Percentiles rank a stretch among this genome's conserved stretches.
Evolutionary conservation across 192 early-diverging fungal species (phyloP).

Genomic region (Gryganskiella cystojenkinii): DNA sequence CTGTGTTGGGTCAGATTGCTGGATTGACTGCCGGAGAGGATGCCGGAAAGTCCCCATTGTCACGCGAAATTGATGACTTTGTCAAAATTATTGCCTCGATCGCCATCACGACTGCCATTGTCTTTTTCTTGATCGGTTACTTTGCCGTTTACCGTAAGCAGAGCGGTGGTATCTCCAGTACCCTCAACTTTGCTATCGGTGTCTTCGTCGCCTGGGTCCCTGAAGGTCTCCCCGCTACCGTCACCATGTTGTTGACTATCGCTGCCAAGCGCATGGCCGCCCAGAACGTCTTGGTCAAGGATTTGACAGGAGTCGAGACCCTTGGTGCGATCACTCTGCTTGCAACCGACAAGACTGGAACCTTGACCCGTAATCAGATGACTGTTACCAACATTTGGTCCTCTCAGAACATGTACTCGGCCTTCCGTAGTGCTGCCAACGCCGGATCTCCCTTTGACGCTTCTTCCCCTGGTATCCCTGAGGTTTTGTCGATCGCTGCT

Average conservation of each 20-base stretch:
- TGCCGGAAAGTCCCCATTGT: slow-evolving; percentile 77
- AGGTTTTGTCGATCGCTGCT: slow-evolving; percentile 83
- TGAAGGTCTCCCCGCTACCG: slow-evolving; percentile 93
- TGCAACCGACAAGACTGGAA: slow-evolving; percentile 98
- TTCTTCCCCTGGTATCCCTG: slow-evolving; percentile 70
- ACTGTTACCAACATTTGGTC: slow-evolving; percentile 94
- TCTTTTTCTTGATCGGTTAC: slow-evolving; percentile 86
- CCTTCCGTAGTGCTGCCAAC: slow-evolving; percentile 56
- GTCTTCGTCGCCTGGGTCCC: slow-evolving; percentile 92
- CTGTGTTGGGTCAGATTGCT: slow-evolving; percentile 97
- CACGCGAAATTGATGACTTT: slow-evolving; percentile 81
- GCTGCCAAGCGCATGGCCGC: slow-evolving; percentile 95
- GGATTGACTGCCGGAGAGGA: slow-evolving; percentile 84
- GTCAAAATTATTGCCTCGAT: slow-evolving; percentile 88
- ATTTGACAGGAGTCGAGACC: slow-evolving; percentile 96
- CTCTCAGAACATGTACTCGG: slow-evolving; percentile 71
- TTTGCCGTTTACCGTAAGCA: slow-evolving; percentile 66
- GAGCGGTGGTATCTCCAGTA: slow-evolving; percentile 60
- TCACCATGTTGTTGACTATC: slow-evolving; percentile 93
- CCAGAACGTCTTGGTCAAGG: slow-evolving; percentile 94
- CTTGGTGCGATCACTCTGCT: slow-evolving; percentile 96
- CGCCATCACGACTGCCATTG: slow-evolving; percentile 76
- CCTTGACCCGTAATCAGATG: slow-evolving; percentile 97
- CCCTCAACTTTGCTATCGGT: slow-evolving; percentile 93
- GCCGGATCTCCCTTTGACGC: slow-evolving; percentile 58